Evolutionary conservation across 225 moss, liverwort and hornwort genomes (phyloP), one percentile per base, ranked within the genome.

Genomic region (Straminergon stramineum): DNA sequence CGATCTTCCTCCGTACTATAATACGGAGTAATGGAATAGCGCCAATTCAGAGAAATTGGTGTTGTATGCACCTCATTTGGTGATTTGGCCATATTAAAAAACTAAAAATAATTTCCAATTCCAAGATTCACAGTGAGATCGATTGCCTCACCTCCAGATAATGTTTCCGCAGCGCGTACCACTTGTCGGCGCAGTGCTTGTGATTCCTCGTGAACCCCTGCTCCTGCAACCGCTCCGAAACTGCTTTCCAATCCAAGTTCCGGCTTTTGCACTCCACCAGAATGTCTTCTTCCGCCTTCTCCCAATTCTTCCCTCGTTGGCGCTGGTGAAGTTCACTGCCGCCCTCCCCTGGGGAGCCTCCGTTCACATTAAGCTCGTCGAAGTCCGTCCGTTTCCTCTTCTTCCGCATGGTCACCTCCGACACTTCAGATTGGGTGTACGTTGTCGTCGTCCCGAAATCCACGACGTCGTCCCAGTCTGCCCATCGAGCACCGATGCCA

Each of bases 141-240:
- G 43, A 81, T 81, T 31, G 30, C n/a, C 70, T 67, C 67, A 87
- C 87, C 78, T 93, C 91, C 9, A 93, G 71, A 28, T 89, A 93
- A 53, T 93, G 93, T 83, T 91, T 92, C 77, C 92, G 70, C 11
- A 93, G 90, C 11, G 93, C 93, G 37, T 93, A 93, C 93, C 91
- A 93, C 91, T 91, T 93, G 90, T 93, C 93, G 37, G 93, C 91
- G 48, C 93, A 93, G 91, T 91, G 93, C 39, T 93, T 93, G 45
- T 90, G 88, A 60, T 90, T 93, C 41, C 93, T 78, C 31, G 66
- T 62, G 75, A 90, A 93, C 31, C 93, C 93, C 11, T 77, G 82
- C 76, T 85, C 84, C 62, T 93, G 86, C 79, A 93, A 56, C 4
- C 68, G 37, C 62, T 91, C 86, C 7, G 93, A 93, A 63, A 91